Conservation (phyloP, 1,284 basidiomycete genomes). For the Trichosporon coremiiforme region DNA sequence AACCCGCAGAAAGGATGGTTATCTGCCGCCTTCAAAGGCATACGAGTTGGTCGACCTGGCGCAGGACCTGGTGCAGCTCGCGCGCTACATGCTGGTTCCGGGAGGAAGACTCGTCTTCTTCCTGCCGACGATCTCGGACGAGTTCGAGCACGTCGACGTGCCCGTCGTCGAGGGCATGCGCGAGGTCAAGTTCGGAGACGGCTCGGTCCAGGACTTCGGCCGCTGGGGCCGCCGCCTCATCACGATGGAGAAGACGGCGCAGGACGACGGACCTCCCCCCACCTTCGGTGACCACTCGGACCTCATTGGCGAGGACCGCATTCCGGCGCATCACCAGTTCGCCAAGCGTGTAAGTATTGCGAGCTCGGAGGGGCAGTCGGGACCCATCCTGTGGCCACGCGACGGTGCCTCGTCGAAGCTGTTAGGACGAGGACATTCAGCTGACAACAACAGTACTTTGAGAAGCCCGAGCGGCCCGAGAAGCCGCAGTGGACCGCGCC, state of each 20-base stretch:
- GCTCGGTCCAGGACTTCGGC: constrained; percentile 92
- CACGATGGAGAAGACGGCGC: constrained; percentile 75
- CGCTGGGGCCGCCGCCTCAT: constrained; percentile 93
- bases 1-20: constrained; percentile 63
- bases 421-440: neutral
- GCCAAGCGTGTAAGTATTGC: constrained; percentile 35
- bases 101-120: constrained; percentile 91
- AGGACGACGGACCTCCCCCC: constrained; percentile 50
- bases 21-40: constrained; percentile 83
- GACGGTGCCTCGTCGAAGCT: no score
- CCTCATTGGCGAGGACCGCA: constrained; percentile 32
- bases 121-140: constrained; percentile 86
- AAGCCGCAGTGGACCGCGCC: neutral
- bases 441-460: constrained; percentile 8
- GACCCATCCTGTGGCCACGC: no score
- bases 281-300: constrained; percentile 47
- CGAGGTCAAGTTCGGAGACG: constrained; percentile 69
- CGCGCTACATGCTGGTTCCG: constrained; percentile 81
- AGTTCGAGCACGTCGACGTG: constrained; percentile 84
- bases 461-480: constrained; percentile 14
- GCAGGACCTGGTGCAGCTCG: constrained; percentile 76
- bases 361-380: neutral
- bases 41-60: constrained; percentile 89
- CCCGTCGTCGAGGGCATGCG: constrained; percentile 74
- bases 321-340: constrained; percentile 53